phyloP scores from a whole-genome alignment of 495 filamentous ascomycete species.

The Xylaria cubensis region DNA sequence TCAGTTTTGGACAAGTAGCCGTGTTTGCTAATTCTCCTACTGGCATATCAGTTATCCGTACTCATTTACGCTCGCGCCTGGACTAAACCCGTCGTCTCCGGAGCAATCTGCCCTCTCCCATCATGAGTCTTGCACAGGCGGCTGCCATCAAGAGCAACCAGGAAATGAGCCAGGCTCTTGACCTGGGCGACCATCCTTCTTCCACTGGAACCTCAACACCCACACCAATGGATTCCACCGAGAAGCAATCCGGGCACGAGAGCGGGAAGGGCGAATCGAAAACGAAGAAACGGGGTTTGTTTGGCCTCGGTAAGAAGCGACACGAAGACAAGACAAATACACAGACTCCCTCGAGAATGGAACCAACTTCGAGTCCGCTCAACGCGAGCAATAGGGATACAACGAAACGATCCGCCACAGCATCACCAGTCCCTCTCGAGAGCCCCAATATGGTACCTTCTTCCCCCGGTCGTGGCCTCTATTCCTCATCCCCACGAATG shows the following conservation, averaged over 20 bases:
- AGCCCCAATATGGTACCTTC: conserved; percentile 55
- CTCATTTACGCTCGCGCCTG: not conserved
- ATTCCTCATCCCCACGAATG: conserved; percentile 63
- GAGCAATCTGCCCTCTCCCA: not conserved
- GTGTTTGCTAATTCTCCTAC: conserved; percentile 26
- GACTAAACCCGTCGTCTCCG: conserved; percentile 15
- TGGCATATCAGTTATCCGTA: conserved; percentile 20
- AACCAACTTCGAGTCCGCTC: conserved; percentile 37
- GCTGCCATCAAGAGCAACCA: conserved; percentile 33
- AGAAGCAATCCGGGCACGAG: conserved; percentile 42
- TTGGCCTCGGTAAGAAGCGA: conserved; percentile 73
- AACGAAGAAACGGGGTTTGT: conserved; percentile 59
- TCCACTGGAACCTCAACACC: conserved; percentile 45
- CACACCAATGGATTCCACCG: conserved; percentile 38
- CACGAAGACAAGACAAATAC: conserved; percentile 52
- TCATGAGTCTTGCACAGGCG: conserved; percentile 39
- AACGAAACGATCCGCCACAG: conserved; percentile 41
- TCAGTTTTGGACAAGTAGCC: conserved; percentile 15
- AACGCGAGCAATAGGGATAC: conserved; percentile 23
- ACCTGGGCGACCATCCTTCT: conserved; percentile 35
- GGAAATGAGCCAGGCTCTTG: conserved; percentile 29
- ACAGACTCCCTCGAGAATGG: conserved; percentile 33
- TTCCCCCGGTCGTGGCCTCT: conserved; percentile 58
- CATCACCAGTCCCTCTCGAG: conserved; percentile 52
- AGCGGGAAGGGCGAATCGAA: conserved; percentile 44